Evolutionary conservation across 305 asterid species (phyloP), one percentile per base, ranked within the genome.

Genomic region (Striga hermonthica): DNA sequence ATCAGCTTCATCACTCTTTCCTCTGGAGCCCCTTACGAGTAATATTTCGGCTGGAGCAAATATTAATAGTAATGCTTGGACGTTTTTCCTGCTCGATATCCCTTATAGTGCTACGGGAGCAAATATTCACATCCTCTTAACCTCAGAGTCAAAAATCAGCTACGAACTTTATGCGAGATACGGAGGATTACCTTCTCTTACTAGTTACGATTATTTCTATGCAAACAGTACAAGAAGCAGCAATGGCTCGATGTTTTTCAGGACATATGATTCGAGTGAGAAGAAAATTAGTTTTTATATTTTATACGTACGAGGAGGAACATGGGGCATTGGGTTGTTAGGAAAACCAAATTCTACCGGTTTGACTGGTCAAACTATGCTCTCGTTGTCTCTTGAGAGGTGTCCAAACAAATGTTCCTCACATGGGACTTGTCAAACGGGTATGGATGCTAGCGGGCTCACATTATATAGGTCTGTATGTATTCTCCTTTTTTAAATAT

Each of bases 71-170:
- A 72, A 71, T 60, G 66, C 77, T 44, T 94, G 99, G 99, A 90
- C 95, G 14, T 88, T 69, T 89, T 94, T 94, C 81, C 76, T 78
- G 66, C 67, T 94, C 13, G 95, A 86, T 68, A 72, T 94, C 67
- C 99, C 99, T 11, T 63, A 71, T 54, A 91, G 86, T 74, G 96
- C 96, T 45, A 76, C 88, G 0, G 96, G 96, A 55, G 96, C 90
- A 75, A 86, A 83, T 75, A 77, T 90, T 37, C 97, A 88, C 67
- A 39, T 90, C 70, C 87, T 65, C 52, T 79, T 90, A 60, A 73
- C 73, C 55, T 80, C 95, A 47, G 79, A 80, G 44, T 35, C 75
- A 31, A 84, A 73, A 79, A 81, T 86, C 47, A 76, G 77, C 57
- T 86, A 80, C n/a, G 95, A 86, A 77, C 71, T 94, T 65, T 94